Conservation (phyloP, 345 rosid genomes). For the Cochlearia excelsa region DNA sequence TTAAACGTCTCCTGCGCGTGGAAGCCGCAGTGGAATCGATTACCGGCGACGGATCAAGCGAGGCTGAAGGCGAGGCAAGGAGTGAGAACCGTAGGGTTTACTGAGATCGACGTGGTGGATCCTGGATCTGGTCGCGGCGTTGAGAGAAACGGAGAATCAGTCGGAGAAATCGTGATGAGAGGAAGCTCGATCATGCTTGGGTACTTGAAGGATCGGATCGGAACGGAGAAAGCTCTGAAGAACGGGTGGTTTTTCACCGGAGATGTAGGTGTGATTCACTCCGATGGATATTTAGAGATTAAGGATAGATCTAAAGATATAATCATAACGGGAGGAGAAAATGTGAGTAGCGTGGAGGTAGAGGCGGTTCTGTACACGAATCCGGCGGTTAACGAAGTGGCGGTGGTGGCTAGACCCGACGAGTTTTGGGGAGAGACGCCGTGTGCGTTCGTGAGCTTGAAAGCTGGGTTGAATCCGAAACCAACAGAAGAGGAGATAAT, state of each 20-base stretch:
- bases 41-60: constrained; percentile 58
- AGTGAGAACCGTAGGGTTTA: constrained; percentile 46
- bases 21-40: constrained; percentile 67
- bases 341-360: constrained; percentile 70
- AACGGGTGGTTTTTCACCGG: constrained; percentile 70
- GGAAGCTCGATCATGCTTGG: constrained; percentile 78
- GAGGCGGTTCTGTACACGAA: constrained; percentile 65
- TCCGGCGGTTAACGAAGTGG: constrained; percentile 66
- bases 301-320: constrained; percentile 76
- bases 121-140: constrained; percentile 47
- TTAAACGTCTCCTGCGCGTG: constrained; percentile 61
- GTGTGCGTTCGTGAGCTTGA: constrained; percentile 50
- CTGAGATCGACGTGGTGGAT: constrained; percentile 57
- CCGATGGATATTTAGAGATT: constrained; percentile 66
- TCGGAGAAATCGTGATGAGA: constrained; percentile 67
- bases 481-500: constrained; percentile 36
- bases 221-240: constrained; percentile 47
- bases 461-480: constrained; percentile 42
- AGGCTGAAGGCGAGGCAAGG: constrained; percentile 75
- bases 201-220: constrained; percentile 58
- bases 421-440: constrained; percentile 87
- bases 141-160: constrained; percentile 53
- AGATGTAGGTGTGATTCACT: constrained; percentile 69
- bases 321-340: constrained; percentile 85
- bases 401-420: constrained; percentile 81